A percentile compares a stretch with the other conserved stretches of the same genome.
These are phyloP conservation scores for Penicillium olsonii DNA, from an alignment of 2,329 filamentous ascomycete genomes.

Conservation along the genomic window DNA sequence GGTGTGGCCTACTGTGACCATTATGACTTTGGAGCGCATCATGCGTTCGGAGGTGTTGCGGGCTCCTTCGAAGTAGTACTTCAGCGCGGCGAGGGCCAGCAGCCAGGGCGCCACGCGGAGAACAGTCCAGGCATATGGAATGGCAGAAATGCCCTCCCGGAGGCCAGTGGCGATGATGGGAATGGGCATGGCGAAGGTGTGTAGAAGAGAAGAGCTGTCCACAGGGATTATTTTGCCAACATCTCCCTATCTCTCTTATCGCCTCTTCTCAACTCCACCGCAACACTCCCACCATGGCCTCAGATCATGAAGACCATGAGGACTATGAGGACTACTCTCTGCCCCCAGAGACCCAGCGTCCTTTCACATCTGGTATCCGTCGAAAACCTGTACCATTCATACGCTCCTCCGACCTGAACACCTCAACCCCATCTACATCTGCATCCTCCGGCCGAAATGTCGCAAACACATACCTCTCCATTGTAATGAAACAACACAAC, in stretches of 20 bases:
- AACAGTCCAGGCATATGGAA: conserved; percentile 56
- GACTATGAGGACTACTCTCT: conserved; percentile 61
- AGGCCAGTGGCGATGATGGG: conserved; percentile 58
- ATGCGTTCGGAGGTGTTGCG: conserved; percentile 73
- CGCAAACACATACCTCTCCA: conserved; percentile 48
- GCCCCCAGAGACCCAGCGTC: conserved; percentile 59
- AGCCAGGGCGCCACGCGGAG: conserved; percentile 57
- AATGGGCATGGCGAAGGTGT: conserved; percentile 57
- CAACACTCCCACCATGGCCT: conserved; percentile 23
- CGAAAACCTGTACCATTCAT: conserved; percentile 64
- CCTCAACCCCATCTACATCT: conserved; percentile 35
- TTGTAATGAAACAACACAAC: conserved; percentile 39
- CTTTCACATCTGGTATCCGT: conserved; percentile 65
- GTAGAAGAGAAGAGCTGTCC: conserved; percentile 13
- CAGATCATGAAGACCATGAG: conserved; percentile 21
- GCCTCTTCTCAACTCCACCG: conserved; percentile 2
- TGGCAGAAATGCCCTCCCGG: conserved; percentile 54
- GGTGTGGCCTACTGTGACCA: conserved; percentile 71
- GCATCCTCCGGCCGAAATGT: conserved; percentile 31
- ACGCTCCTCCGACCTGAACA: conserved; percentile 45
- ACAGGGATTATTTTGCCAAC: conserved; percentile 8
- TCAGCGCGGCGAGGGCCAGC: conserved; percentile 59
- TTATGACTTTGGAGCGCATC: conserved; percentile 90
- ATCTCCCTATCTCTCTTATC: conserved; percentile 24
- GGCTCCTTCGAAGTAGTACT: conserved; percentile 76